Conservation (phyloP, 179 eudicot species). For the Patellifolia procumbens region DNA sequence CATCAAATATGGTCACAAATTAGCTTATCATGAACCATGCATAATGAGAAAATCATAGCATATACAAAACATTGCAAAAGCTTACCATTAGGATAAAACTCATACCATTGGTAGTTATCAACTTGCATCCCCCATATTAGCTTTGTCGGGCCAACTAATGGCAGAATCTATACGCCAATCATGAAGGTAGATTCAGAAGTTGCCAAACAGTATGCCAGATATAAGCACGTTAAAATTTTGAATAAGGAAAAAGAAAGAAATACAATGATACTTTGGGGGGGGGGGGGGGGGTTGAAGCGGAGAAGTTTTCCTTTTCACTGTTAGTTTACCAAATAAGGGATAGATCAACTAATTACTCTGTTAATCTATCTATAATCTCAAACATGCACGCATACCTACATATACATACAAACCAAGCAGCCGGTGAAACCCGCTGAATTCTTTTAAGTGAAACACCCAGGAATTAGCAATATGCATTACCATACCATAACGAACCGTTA, state of each 20-base stretch:
- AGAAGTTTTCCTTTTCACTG: neutral
- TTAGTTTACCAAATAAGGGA: neutral
- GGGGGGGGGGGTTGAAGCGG: neutral
- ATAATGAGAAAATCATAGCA: constrained; percentile 15
- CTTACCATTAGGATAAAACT: constrained; percentile 84
- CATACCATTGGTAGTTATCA: constrained; percentile 82
- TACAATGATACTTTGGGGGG: neutral
- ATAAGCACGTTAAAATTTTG: neutral
- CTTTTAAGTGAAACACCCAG: neutral
- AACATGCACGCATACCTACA: no score
- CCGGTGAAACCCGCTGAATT: neutral
- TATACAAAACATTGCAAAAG: constrained; percentile 8
- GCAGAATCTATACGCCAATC: constrained; percentile 56
- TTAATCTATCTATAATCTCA: no score
- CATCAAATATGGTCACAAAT: constrained; percentile 35
- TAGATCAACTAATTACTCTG: neutral
- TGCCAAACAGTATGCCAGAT: no score
- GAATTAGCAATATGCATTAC: constrained; percentile 6
- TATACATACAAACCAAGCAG: no score
- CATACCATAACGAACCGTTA: neutral
- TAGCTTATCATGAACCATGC: constrained; percentile 18
- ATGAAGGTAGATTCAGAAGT: constrained; percentile 18
- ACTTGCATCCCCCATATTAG: constrained; percentile 67
- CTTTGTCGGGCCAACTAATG: constrained; percentile 80
- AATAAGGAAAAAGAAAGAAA: neutral